Base-by-base conservation (phyloP, 768 basidiomycete genomes). In the Floccularia luteovirens region DNA sequence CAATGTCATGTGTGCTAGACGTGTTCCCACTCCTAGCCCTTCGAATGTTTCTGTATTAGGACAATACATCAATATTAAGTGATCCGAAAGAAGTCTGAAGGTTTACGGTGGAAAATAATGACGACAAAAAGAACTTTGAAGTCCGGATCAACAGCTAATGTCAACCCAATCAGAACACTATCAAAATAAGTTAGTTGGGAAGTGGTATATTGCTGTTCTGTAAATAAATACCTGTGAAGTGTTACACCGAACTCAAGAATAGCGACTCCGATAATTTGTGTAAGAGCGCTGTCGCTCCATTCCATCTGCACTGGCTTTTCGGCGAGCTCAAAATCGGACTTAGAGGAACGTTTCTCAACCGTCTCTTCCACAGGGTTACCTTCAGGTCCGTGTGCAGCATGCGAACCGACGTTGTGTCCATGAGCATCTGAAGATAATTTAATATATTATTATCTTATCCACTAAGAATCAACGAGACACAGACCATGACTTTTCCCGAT, bases 231-330 rank as follows among this genome's bases (percentile, higher is more conserved):
- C 80, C 82, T 87, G 54, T 93, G 92, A 23, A 97, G 60, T 4
- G 90, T 58, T 22, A 97, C 90, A 50, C 94, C 94, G 51, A 96
- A 94, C 56, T 99, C 94, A 34, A 99, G 68, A 43, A 97, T 92
- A 24, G 76, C 89, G 34, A 99, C 73, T 11, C 91, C 92, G 34
- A 96, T 69, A 25, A 92, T 59, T 56, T 93, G 90, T 2, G 88
- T 80, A 6, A 64, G 41, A 2, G 74, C 61, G 14, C 64, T 63
- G 27, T 79, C 70, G 35, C 67, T 59, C 3, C 59, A 52, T 10
- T 12, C 42, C 31, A 14, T 36, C n/a, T 30, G 12, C 40, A 23
- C 31, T 55, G 45, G 24, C 4, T 48, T 48, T 2, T 34, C 45
- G 34, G 65, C 64, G 13, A 56, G 36, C 43, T 69, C 63, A 35